phyloP scores from a whole-genome alignment of 176 grass and related monocot genomes.

The maize (Zea mays) region Zm-B73-REFERENCE-NAM-5.0 NC_050102.1:147965001-147965500 shows the following conservation, averaged over 20 bases:
- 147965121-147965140: constrained; percentile 6
- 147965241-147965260: constrained; percentile 2
- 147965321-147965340: too few species aligned
- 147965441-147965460: constrained; percentile 30
- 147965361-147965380: constrained; percentile 19
- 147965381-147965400: constrained; percentile 31
- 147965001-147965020: constrained; percentile 8
- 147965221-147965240: constrained; percentile 35
- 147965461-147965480: constrained; percentile 16
- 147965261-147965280: too few species aligned
- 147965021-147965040: constrained; percentile 23
- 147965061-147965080: constrained; percentile 4
- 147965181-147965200: constrained; percentile 15
- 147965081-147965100: constrained; percentile 21
- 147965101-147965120: constrained; percentile 18
- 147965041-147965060: not conserved
- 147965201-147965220: constrained; percentile 28
- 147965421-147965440: constrained; percentile 42
- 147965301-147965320: too few species aligned
- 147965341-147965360: too few species aligned
- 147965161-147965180: constrained; percentile 23
- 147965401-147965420: constrained; percentile 41
- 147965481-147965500: constrained; percentile 30
- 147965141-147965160: constrained; percentile 10
- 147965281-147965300: too few species aligned